Conservation (phyloP, 768 basidiomycete genomes). For the Tylopilus intermedius region DNA sequence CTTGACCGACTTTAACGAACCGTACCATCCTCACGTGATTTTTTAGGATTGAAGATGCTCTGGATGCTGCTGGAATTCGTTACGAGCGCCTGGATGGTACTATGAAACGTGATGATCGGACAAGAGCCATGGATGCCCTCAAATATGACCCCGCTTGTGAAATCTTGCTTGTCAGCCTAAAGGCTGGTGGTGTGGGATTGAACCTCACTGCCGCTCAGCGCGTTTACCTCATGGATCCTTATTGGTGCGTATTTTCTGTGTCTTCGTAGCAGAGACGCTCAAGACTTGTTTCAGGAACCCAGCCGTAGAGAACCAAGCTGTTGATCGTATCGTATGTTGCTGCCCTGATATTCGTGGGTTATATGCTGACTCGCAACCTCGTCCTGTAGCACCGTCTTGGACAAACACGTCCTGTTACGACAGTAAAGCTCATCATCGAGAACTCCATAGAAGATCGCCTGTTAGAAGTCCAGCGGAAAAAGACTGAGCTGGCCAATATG, state of each 20-base stretch:
- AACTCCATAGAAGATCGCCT: slow-evolving; percentile 91
- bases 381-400: slow-evolving; percentile 82
- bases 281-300: slow-evolving; percentile 64
- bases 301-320: slow-evolving; percentile 95
- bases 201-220: slow-evolving; percentile 93
- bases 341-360: background rate
- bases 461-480: slow-evolving; percentile 90
- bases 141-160: slow-evolving; percentile 88
- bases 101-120: slow-evolving; percentile 95
- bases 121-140: slow-evolving; percentile 85
- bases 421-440: slow-evolving; percentile 90
- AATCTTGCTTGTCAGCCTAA: slow-evolving; percentile 90
- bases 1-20: background rate
- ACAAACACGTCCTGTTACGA: slow-evolving; percentile 86
- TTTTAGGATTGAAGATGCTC: slow-evolving; percentile 78
- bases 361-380: background rate
- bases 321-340: slow-evolving; percentile 85
- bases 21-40: background rate
- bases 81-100: slow-evolving; percentile 94
- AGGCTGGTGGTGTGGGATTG: slow-evolving; percentile 95
- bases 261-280: background rate
- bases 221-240: slow-evolving; percentile 95
- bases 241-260: slow-evolving; percentile 54
- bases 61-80: slow-evolving; percentile 74
- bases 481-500: slow-evolving; percentile 91